phyloP scores from a whole-genome alignment of 2,329 filamentous ascomycete genomes.

The Cercospora sp. region DNA sequence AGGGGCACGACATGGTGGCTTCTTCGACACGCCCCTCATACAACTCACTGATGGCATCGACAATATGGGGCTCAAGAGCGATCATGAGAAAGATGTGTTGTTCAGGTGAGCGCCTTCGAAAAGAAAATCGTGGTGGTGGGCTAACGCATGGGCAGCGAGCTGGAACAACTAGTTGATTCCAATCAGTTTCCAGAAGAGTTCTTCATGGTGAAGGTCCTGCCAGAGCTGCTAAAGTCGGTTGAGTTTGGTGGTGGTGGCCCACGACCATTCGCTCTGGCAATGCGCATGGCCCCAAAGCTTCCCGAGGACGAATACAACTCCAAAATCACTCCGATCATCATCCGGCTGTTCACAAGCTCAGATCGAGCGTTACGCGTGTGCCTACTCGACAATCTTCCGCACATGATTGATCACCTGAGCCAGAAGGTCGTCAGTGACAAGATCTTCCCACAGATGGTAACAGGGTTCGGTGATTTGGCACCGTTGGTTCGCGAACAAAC shows the following conservation, averaged over 20 bases:
- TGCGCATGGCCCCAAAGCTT: constrained; percentile 88
- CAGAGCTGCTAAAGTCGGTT: constrained; percentile 96
- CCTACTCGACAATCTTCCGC: constrained; percentile 79
- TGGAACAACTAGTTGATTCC: constrained; percentile 69
- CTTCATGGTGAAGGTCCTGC: constrained; percentile 94
- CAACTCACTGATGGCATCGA: constrained; percentile 91
- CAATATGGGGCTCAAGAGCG: constrained; percentile 82
- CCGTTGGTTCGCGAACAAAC: constrained; percentile 94
- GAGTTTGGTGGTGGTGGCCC: constrained; percentile 95
- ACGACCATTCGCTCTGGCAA: constrained; percentile 81
- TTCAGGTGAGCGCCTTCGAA: constrained; percentile 57
- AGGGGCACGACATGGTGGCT: constrained; percentile 75
- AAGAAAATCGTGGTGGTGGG: background rate
- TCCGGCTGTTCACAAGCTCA: constrained; percentile 85
- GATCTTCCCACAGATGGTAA: constrained; percentile 95
- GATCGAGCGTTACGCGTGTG: constrained; percentile 91
- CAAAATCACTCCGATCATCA: constrained; percentile 79
- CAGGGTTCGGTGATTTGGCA: constrained; percentile 88
- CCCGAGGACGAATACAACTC: constrained; percentile 85
- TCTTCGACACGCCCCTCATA: constrained; percentile 91
- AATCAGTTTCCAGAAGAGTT: constrained; percentile 98
- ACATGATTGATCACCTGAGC: constrained; percentile 87
- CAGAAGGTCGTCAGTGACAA: constrained; percentile 93
- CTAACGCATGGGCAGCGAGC: constrained; percentile 55
- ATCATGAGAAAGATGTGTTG: constrained; percentile 80